Evolutionary conservation across 768 basidiomycete species (phyloP).

Genomic region (Leccinum longicurvipes): DNA sequence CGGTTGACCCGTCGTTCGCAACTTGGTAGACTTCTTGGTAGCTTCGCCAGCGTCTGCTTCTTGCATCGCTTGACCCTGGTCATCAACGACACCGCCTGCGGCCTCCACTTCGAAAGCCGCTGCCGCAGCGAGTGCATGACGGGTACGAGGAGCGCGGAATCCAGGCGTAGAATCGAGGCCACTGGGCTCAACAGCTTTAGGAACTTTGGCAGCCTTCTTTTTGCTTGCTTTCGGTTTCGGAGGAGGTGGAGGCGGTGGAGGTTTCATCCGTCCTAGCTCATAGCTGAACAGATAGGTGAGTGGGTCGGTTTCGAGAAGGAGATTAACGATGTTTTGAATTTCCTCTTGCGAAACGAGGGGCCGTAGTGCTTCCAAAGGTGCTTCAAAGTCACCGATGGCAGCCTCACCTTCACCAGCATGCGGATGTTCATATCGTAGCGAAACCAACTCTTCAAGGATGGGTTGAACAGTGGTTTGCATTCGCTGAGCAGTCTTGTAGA

Average conservation of each 20-base stretch:
- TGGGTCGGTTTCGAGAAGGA: constrained; percentile 56
- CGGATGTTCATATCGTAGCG: constrained; percentile 17
- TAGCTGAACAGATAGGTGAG: constrained; percentile 66
- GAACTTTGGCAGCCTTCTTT: constrained; percentile 33
- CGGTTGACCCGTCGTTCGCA: constrained; percentile 26
- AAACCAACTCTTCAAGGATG: constrained; percentile 30
- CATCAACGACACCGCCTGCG: constrained; percentile 12
- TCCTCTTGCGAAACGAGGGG: constrained; percentile 51
- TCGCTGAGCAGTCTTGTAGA: constrained; percentile 65
- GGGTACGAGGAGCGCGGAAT: constrained; percentile 49
- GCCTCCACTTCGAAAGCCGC: constrained; percentile 45
- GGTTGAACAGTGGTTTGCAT: constrained; percentile 48
- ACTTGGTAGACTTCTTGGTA: constrained; percentile 28
- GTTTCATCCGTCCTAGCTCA: constrained; percentile 61
- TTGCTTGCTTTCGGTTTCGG: constrained; percentile 41
- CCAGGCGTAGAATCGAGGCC: constrained; percentile 41
- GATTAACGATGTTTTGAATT: constrained; percentile 51
- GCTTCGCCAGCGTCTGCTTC: constrained; percentile 14
- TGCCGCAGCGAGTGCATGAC: constrained; percentile 39
- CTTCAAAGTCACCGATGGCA: constrained; percentile 70
- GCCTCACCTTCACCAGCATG: constrained; percentile 5
- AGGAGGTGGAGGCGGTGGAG: constrained; percentile 55
- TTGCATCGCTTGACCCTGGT: constrained; percentile 1
- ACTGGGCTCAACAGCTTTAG: constrained; percentile 20
- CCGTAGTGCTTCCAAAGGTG: constrained; percentile 53